Evolutionary conservation across 805 yeast species (phyloP).

Genomic region (Candida pseudofarinosa): DNA sequence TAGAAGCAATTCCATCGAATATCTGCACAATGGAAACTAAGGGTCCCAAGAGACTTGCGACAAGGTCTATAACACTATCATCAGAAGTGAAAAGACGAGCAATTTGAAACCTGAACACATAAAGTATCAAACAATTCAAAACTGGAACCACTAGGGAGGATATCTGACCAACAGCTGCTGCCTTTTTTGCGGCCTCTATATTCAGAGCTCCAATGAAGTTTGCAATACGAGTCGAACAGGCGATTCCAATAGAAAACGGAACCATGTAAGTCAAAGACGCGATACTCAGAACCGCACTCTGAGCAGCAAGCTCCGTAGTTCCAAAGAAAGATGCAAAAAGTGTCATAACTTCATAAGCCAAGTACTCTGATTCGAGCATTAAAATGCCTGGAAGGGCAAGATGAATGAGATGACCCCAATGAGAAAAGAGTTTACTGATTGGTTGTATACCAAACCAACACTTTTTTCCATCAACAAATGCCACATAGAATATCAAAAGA

Average conservation of each 20-base stretch:
- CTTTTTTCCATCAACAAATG: conserved; percentile 55
- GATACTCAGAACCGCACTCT: conserved; percentile 46
- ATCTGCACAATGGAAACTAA: conserved; percentile 62
- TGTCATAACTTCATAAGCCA: conserved; percentile 46
- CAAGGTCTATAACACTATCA: conserved; percentile 47
- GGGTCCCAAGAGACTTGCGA: conserved; percentile 54
- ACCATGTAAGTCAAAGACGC: conserved; percentile 42
- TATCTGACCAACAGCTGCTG: conserved; percentile 30
- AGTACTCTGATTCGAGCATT: conserved; percentile 43
- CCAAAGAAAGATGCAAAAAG: conserved; percentile 45
- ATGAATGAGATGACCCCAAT: conserved; percentile 33
- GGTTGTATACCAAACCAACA: conserved; percentile 66
- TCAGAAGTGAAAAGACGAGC: conserved; percentile 62
- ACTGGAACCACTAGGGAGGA: conserved; percentile 26
- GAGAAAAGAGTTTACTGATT: conserved; percentile 26
- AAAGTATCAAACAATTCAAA: conserved; percentile 43
- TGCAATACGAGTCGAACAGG: conserved; percentile 42
- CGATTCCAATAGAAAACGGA: conserved; percentile 44
- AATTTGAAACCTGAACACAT: conserved; percentile 44
- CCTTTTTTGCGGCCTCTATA: conserved; percentile 30
- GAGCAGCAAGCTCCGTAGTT: conserved; percentile 48
- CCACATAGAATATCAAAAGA: conserved; percentile 32
- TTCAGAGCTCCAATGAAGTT: conserved; percentile 43
- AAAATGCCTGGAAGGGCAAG: conserved; percentile 44
- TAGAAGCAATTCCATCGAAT: conserved; percentile 66